Percentiles rank a stretch among this genome's conserved stretches.
These are phyloP conservation scores for Huntiella omanensis DNA, from an alignment of 2,329 filamentous ascomycete species.

Conservation along the genomic window DNA sequence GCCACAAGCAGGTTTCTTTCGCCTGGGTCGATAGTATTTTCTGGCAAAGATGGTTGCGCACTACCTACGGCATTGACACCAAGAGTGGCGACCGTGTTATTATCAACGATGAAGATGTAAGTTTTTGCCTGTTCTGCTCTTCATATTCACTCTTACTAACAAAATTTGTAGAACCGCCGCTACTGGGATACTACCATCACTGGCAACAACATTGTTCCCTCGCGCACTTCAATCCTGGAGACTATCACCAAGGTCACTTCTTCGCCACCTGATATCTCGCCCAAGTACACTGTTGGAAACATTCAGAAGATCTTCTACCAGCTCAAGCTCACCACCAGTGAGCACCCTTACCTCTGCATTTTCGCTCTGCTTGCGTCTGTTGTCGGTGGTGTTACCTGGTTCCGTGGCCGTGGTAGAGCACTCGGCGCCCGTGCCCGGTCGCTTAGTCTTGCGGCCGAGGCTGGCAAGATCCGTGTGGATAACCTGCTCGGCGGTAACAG, in stretches of 20 bases:
- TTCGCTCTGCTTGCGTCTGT: slow-evolving; percentile 26
- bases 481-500: slow-evolving; percentile 1
- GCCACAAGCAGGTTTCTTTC: slow-evolving; percentile 78
- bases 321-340: slow-evolving; percentile 36
- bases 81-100: slow-evolving; percentile 79
- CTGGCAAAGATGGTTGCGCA: slow-evolving; percentile 92
- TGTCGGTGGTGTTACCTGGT: slow-evolving; percentile 20
- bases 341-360: slow-evolving; percentile 39
- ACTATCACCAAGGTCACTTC: slow-evolving; percentile 56
- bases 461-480: slow-evolving; percentile 7
- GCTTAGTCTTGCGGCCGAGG: slow-evolving; percentile 8
- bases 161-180: slow-evolving; percentile 48
- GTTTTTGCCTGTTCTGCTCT: slow-evolving; percentile 19
- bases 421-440: slow-evolving; percentile 8
- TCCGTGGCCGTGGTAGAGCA: slow-evolving; percentile 26
- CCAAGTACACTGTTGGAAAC: slow-evolving; percentile 58
- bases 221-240: slow-evolving; percentile 77
- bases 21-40: slow-evolving; percentile 95
- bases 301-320: slow-evolving; percentile 56
- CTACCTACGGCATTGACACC: slow-evolving; percentile 85
- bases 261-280: slow-evolving; percentile 49
- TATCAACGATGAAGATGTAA: slow-evolving; percentile 92
- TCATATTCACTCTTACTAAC: slow-evolving; percentile 18
- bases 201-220: slow-evolving; percentile 76
- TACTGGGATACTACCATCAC: slow-evolving; percentile 91